Conservation (phyloP, 2,329 filamentous ascomycete genomes). For the Coniochaeta sp. region DNA sequence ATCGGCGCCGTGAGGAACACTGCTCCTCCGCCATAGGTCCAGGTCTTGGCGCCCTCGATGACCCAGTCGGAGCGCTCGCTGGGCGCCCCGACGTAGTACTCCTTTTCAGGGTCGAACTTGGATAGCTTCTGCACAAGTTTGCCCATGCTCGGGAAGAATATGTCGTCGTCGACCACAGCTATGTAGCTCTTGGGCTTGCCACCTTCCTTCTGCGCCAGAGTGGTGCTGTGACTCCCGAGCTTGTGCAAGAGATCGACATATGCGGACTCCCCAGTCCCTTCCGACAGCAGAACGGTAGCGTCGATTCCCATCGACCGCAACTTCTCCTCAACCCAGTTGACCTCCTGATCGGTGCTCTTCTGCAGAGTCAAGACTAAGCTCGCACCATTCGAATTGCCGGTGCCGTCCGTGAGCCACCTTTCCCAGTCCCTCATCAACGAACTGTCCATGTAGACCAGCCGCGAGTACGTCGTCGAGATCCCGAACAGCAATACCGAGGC, state of each 20-base stretch:
- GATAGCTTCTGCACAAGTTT: conserved; percentile 29
- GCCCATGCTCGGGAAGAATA: conserved; percentile 36
- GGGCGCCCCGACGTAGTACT: conserved; percentile 34
- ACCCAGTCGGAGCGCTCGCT: conserved; percentile 36
- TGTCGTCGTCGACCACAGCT: conserved; percentile 36
- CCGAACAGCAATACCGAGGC: conserved; percentile 33
- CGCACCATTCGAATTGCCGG: conserved; percentile 33
- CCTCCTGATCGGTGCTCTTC: conserved; percentile 24
- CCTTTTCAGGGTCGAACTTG: conserved; percentile 21
- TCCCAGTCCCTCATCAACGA: conserved; percentile 34
- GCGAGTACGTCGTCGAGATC: conserved; percentile 33
- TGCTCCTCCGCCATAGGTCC: conserved; percentile 36
- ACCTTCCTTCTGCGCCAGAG: background rate
- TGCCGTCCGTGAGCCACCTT: conserved; percentile 36
- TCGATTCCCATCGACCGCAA: conserved; percentile 30
- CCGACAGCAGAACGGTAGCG: conserved; percentile 21
- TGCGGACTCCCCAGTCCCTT: conserved; percentile 18
- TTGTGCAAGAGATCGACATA: conserved; percentile 7
- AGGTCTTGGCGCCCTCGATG: conserved; percentile 18
- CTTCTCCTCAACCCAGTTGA: conserved; percentile 19
- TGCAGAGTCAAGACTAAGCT: conserved; percentile 33
- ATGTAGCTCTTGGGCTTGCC: conserved; percentile 28
- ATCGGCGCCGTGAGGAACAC: conserved; percentile 32
- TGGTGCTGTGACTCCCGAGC: background rate
- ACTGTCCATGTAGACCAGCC: conserved; percentile 29